Conservation (phyloP, 2,329 filamentous ascomycete genomes). For the Scedosporium minutisporum region DNA sequence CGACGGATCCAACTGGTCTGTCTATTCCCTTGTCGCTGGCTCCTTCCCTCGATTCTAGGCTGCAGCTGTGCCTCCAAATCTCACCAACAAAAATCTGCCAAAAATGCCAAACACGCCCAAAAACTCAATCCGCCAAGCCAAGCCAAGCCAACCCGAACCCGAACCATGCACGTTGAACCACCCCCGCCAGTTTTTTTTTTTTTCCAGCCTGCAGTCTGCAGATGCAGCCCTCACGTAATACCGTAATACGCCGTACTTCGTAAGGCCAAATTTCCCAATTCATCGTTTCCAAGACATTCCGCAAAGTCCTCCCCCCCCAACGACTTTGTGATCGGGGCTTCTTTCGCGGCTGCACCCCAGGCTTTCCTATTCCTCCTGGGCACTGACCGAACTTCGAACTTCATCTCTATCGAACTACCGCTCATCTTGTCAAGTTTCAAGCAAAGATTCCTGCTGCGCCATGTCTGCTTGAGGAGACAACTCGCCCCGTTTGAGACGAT, state of each 20-base stretch:
- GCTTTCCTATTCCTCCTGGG: not conserved
- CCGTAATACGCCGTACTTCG: not conserved
- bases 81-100: not conserved
- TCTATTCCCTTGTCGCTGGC: not conserved
- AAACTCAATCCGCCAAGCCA: not conserved
- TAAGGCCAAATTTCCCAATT: not conserved
- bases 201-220: not conserved
- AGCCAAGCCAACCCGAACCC: not conserved
- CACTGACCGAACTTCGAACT: not conserved
- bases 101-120: constrained; percentile 8
- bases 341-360: not conserved
- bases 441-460: not conserved
- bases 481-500: not conserved
- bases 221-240: not conserved
- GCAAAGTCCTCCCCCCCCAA: not conserved
- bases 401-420: no score
- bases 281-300: not conserved
- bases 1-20: not conserved
- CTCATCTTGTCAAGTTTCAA: no score
- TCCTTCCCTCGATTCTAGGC: not conserved
- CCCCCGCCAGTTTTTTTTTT: not conserved
- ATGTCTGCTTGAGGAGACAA: not conserved
- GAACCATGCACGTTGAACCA: not conserved
- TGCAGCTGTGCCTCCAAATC: not conserved
- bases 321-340: no score